phyloP scores from a whole-genome alignment of 306 rosid genomes.

The Acacia confusa region DNA sequence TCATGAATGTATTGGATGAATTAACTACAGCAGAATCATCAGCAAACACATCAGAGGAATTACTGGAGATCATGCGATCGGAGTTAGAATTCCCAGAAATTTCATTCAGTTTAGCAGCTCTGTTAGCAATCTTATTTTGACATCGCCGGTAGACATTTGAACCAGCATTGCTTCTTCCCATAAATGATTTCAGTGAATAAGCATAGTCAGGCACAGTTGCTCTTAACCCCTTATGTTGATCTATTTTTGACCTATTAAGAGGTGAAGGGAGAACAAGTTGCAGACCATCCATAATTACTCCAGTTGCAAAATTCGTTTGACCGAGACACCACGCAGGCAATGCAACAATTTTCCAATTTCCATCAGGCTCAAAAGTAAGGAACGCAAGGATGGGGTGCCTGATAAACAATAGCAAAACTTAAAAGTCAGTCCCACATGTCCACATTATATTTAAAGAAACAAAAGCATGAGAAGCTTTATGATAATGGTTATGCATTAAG shows the following conservation, averaged over 20 bases:
- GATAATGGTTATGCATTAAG: neutral
- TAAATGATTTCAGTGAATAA: slow-evolving; percentile 44
- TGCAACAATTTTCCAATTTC: slow-evolving; percentile 58
- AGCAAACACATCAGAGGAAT: slow-evolving; percentile 38
- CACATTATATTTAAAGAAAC: neutral
- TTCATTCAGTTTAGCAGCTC: slow-evolving; percentile 56
- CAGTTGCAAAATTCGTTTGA: slow-evolving; percentile 42
- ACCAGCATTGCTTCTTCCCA: slow-evolving; percentile 39
- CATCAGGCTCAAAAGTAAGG: slow-evolving; percentile 48
- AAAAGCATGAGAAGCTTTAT: slow-evolving; percentile 16
- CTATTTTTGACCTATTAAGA: slow-evolving; percentile 44
- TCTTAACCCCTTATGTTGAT: slow-evolving; percentile 43
- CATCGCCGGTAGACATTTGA: slow-evolving; percentile 52
- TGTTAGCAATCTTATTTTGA: slow-evolving; percentile 56
- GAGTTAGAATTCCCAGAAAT: slow-evolving; percentile 46
- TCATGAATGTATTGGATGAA: slow-evolving; percentile 35
- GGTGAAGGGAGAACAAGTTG: slow-evolving; percentile 60
- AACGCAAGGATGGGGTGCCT: slow-evolving; percentile 58
- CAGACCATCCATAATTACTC: slow-evolving; percentile 52
- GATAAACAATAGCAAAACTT: slow-evolving; percentile 34
- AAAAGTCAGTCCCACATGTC: slow-evolving; percentile 25
- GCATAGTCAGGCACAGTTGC: slow-evolving; percentile 41
- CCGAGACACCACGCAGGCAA: slow-evolving; percentile 43
- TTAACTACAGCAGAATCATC: slow-evolving; percentile 37
- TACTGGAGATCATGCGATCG: slow-evolving; percentile 36